A percentile compares a stretch with the other conserved stretches of the same genome.
Conservation (phyloP, 169 alveolate genomes). For the Plasmodium gallinaceum region DNA sequence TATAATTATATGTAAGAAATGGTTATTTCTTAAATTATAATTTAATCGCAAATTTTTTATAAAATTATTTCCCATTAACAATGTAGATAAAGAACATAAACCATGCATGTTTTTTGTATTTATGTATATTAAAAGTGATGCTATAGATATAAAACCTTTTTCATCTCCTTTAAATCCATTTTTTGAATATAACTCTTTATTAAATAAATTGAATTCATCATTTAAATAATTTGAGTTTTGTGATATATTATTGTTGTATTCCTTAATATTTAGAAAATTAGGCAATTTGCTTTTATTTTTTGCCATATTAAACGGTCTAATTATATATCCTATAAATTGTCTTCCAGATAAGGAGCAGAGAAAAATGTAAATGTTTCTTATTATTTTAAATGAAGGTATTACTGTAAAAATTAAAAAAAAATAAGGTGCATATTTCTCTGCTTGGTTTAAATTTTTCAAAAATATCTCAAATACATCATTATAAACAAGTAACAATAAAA, state of each 20-base stretch:
- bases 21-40: constrained; percentile 51
- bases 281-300: constrained; percentile 40
- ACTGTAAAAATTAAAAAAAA: constrained; percentile 43
- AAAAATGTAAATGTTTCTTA: constrained; percentile 51
- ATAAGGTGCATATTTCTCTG: constrained; percentile 47
- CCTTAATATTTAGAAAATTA: constrained; percentile 27
- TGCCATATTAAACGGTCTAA: constrained; percentile 41
- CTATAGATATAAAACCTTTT: constrained; percentile 67
- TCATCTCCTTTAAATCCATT: constrained; percentile 48
- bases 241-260: constrained; percentile 18
- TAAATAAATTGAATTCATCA: constrained; percentile 32
- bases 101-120: constrained; percentile 75
- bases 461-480: constrained; percentile 47
- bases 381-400: constrained; percentile 60
- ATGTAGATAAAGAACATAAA: constrained; percentile 30
- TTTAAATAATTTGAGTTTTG: constrained; percentile 6
- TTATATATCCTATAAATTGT: constrained; percentile 62
- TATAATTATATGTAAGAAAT: constrained; percentile 17
- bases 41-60: constrained; percentile 50
- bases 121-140: constrained; percentile 48
- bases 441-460: constrained; percentile 29
- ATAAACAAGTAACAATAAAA: constrained; percentile 36
- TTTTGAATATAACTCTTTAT: constrained; percentile 11
- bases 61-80: constrained; percentile 66
- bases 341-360: constrained; percentile 58